Evolutionary conservation across 1,139 yeast genomes (phyloP), one percentile per base, ranked within the genome.

Genomic region (Hanseniaspora gamundiae): DNA sequence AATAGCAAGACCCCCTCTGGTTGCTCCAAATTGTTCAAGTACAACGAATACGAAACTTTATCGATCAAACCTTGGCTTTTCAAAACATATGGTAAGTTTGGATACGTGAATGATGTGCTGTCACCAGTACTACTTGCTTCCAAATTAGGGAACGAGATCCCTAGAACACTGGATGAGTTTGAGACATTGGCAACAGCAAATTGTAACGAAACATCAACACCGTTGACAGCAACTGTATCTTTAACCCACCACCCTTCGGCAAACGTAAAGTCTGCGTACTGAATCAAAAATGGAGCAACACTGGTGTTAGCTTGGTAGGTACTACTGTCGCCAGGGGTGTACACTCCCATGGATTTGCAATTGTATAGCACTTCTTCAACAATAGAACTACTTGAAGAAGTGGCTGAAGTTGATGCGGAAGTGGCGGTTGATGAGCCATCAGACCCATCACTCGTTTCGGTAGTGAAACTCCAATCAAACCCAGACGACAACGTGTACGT

Each of bases 81-180:
- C 64, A 82, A 60, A 47, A 71, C 71, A 42, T 67, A 48, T 4
- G 87, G 87, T 38, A 78, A 61, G 54, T 79, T 78, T 26, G 35
- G 30, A 28, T 44, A 44, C 2, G 17, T 54, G 53, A 43, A 64
- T 47, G 17, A 52, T 2, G 13, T 16, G 19, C 17, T 30, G 26
- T 9, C 9, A 7, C 8, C 6, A 24, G 26, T 7, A n/a, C n/a
- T n/a, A n/a, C 26, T 24, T 24, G 26, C 17, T n/a, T 30, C 17
- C 7, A 8, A n/a, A n/a, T 30, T n/a, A 5, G 7, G 31, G n/a
- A 7, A 30, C 3, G 14, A 30, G 44, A 49, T 45, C 19, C 51
- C 52, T 21, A 41, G 40, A n/a, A 46, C 48, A 16, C 48, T 47
- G 2, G 51, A 40, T 9, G 46, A 42, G 28, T 42, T 36, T 26